Evolutionary conservation across 2,329 filamentous ascomycete genomes (phyloP), one percentile per base, ranked within the genome.

Genomic region (Aspergillus neoniger): DNA sequence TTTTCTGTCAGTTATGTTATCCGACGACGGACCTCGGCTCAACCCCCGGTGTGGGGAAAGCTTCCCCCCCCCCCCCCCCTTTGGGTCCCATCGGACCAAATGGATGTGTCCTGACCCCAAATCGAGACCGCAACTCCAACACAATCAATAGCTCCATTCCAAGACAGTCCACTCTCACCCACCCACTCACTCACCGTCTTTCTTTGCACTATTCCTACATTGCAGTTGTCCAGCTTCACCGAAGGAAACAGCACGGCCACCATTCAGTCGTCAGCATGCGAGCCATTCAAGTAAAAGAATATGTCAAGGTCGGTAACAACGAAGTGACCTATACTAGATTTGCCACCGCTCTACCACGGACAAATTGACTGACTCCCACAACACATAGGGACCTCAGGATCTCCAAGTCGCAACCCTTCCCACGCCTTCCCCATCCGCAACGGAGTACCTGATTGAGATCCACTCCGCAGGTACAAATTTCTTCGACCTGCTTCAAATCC

Each of bases 401-500:
- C 91, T 98, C 75, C 84, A 81, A 63, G 89, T 96, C 66, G 84
- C 86, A 17, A 83, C 86, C 21, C 84, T 96, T 14, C 87, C 92
- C 17, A 91, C 92, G 57, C 93, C 92, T 0, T 79, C 80, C 1
- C 91, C 92, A 1, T 82, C 83, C 8, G 77, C 86, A 32, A 81
- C 90, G 72, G 87, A 96, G 79, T 98, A 97, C 75, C 83, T 96
- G 65, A 90, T 98, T 74, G 85, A 88, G 72, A 90, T 98, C 70
- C 91, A 92, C 77, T 91, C 94, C 50, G 85, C 90, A 0, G 94
- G 92, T 19, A 91, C 91, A 70, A 98, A 98, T 80, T 98, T 98
- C 85, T 98, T 97, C 81, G 94, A 98, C 76, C 90, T 96, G 60
- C 86, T 98, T 57, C 94, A 98, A 74, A 92, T 97, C 72, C 89